Evolutionary conservation across 306 rosid species (phyloP), one percentile per base, ranked within the genome.

Genomic region (Casuarina glauca): DNA sequence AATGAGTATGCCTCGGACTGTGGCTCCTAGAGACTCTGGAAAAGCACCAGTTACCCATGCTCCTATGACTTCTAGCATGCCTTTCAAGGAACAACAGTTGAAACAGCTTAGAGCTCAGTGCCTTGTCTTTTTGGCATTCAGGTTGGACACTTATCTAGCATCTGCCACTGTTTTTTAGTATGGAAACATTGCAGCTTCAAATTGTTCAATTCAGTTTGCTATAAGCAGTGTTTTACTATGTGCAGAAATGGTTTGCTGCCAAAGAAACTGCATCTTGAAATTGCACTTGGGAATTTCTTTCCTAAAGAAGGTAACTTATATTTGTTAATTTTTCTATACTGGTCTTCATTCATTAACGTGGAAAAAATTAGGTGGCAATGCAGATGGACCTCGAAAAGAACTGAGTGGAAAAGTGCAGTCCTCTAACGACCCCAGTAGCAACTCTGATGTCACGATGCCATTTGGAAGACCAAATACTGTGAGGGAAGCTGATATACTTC

Each of bases 91-190:
- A 74, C 97, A 93, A 76, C 99, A 96, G 79, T 83, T 96, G 79
- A 96, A 96, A 80, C 99, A 93, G 87, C 99, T 96, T 72, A 91
- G 99, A 81, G 99, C 99, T 10, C 99, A 96, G 84, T 96, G 99
- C 89, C 99, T 96, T 82, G 99, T 96, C 77, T 96, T 96, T 83
- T 88, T 96, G 70, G 98, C 99, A 73, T 93, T 96, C 86, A 93
- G 99, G 99, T 96, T 74, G 81, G 69, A 51, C 15, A 60, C 73
- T 69, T 39, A 19, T 75, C 64, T 76, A 58, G 41, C 55, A 70
- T 82, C 19, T 53, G 45, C 32, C 12, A 44, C 17, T 49, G 20
- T 48, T 36, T 73, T 72, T 71, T 19, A 44, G 53, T 79, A 50
- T 82, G 66, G 52, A 64, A 36, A 69, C 45, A 48, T 41, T 76